A percentile compares a stretch with the other conserved stretches of the same genome.
Evolutionary conservation across 495 filamentous ascomycete species (phyloP).

Genomic region (Antarctomyces pellizariae): DNA sequence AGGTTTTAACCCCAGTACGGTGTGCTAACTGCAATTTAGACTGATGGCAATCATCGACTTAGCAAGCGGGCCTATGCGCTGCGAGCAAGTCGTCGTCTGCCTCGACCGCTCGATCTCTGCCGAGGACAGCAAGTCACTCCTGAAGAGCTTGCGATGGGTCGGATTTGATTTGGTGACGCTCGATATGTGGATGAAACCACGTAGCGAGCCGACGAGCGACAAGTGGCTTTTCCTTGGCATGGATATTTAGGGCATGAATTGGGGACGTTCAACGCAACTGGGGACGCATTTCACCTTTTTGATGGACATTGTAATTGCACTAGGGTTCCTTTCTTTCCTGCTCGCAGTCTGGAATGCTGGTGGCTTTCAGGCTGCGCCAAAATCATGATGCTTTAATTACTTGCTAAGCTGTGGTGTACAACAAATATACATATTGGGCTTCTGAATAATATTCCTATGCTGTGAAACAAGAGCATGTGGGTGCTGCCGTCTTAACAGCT

Average conservation of each 20-base stretch:
- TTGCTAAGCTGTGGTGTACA: too few relatives aligned
- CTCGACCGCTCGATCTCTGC: constrained; percentile 40
- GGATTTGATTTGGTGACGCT: constrained; percentile 68
- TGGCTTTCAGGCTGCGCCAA: too few relatives aligned
- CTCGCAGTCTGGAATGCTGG: too few relatives aligned
- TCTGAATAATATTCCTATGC: too few relatives aligned
- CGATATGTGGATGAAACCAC: constrained; percentile 36
- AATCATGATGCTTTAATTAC: too few relatives aligned
- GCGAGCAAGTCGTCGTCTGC: constrained; percentile 57
- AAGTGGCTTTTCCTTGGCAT: constrained; percentile 72
- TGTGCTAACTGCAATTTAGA: constrained; percentile 21
- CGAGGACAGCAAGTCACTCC: constrained; percentile 35
- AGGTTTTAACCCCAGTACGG: constrained; percentile 4
- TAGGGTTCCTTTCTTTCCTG: too few relatives aligned
- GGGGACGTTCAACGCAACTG: too few relatives aligned
- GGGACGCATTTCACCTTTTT: too few relatives aligned
- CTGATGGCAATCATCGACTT: constrained; percentile 83
- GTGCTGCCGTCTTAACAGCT: too few relatives aligned
- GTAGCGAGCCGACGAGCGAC: constrained; percentile 36
- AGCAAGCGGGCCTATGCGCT: constrained; percentile 45
- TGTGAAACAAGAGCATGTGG: too few relatives aligned
- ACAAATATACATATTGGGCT: too few relatives aligned
- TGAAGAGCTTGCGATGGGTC: constrained; percentile 74
- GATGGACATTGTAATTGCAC: too few relatives aligned
- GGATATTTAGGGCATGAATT: constrained; percentile 32